Base-by-base conservation (phyloP, 768 basidiomycete species). In the Paxillus involutus region DNA sequence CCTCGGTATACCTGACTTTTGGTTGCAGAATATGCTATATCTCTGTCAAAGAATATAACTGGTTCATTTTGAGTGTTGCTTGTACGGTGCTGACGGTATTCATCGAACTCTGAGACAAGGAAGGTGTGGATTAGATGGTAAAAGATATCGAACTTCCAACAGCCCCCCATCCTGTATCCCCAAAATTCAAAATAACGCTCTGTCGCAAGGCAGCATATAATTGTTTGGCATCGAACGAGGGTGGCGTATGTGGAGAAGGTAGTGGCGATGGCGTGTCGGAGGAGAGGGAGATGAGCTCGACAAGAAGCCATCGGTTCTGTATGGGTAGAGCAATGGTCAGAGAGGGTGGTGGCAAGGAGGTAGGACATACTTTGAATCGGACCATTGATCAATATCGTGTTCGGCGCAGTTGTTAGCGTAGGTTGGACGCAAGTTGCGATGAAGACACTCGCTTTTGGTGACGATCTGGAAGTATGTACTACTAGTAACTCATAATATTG, bases 271-370 rank as follows among this genome's bases (percentile, higher is more conserved):
- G 53, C 39, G 24, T 51, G 17, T 56, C 49, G 39, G 52, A 37
- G 19, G 72, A 67, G 9, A 80, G 67, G 1, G 78, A 73, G 36
- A 94, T 80, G 63, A 95, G 86, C 70, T 96, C 92, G 51, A 94
- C 85, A 32, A 96, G 82, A 11, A 95, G 71, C 89, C 92, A 94
- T 36, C 93, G 82, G 67, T 94, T 94, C 91, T 93, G 58, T 16
- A 44, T 52, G 24, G 49, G 33, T 11, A 21, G 10, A 21, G 21
- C 21, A 21, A 1, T 21, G 12, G 47, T 53, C 37, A 11, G 6
- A 19, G 19, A 10, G 32, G 37, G 24, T 12, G 24, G 16, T 26
- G 19, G 37, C 2, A 32, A 29, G 26, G 12, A 14, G 19, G 37
- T 26, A 40, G 10, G 30, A 55, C 70, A 58, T 63, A 81, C 84